Evolutionary conservation across 2,329 filamentous ascomycete species (phyloP).

Genomic region (Colletotrichum lupini): DNA sequence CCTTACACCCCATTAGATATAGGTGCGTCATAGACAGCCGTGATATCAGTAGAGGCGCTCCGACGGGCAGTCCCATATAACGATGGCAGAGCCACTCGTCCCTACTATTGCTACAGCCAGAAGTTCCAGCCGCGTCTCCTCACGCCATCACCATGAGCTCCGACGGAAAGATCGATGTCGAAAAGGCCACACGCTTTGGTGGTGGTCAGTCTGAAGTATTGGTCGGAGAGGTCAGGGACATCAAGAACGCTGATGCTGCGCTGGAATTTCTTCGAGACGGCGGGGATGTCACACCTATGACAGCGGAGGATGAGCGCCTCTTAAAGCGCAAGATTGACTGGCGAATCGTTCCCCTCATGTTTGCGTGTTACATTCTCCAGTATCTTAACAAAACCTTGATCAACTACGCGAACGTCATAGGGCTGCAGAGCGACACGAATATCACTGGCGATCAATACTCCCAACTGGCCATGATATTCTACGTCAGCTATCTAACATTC

Average conservation of each 20-base stretch:
- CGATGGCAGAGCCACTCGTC: too few relatives aligned
- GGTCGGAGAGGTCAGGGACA: conserved; percentile 16
- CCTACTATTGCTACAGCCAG: too few relatives aligned
- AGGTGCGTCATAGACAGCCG: conserved; percentile 11
- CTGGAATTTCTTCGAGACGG: conserved; percentile 9
- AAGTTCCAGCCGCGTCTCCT: neutral
- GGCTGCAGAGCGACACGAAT: conserved; percentile 59
- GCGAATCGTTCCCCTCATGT: conserved; percentile 38
- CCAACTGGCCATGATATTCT: conserved; percentile 65
- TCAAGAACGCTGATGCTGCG: conserved; percentile 20
- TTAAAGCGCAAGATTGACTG: conserved; percentile 37
- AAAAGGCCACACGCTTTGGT: neutral
- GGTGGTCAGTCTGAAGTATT: conserved; percentile 10
- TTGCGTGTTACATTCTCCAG: conserved; percentile 28
- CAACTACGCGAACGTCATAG: conserved; percentile 64
- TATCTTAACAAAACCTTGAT: conserved; percentile 32
- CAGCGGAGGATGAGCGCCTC: conserved; percentile 6
- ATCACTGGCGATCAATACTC: conserved; percentile 68
- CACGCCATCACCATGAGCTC: neutral
- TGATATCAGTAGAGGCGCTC: neutral
- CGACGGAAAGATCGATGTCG: conserved; percentile 8
- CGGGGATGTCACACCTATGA: conserved; percentile 6
- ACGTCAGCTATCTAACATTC: conserved; percentile 70
- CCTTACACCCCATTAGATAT: neutral
- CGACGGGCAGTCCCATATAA: neutral